phyloP scores from a whole-genome alignment of 495 filamentous ascomycete species.

The Lichenothelia convexa region DNA sequence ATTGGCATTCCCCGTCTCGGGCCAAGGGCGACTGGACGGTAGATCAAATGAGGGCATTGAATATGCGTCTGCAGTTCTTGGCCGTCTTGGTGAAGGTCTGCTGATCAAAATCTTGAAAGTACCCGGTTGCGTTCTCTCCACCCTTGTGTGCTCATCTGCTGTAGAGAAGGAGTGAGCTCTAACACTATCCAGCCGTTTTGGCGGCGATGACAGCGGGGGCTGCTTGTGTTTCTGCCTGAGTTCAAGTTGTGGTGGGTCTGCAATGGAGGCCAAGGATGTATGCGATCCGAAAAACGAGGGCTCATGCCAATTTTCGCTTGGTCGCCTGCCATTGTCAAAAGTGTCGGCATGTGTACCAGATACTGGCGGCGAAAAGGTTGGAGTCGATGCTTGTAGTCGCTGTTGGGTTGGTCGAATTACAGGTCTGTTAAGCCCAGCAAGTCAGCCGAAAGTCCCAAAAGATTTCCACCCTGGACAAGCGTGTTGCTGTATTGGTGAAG shows the following conservation, averaged over 20 bases:
- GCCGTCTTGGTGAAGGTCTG: slow-evolving; percentile 40
- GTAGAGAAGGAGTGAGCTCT: slow-evolving; percentile 46
- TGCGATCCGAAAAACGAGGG: slow-evolving; percentile 24
- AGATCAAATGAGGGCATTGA: slow-evolving; percentile 47
- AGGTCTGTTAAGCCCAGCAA: background rate
- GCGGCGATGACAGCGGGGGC: slow-evolving; percentile 1
- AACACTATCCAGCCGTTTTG: slow-evolving; percentile 23
- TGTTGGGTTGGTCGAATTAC: slow-evolving; percentile 2
- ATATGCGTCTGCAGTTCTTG: slow-evolving; percentile 48
- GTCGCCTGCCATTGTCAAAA: slow-evolving; percentile 19
- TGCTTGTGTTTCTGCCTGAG: slow-evolving; percentile 1
- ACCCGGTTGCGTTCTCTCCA: slow-evolving; percentile 38
- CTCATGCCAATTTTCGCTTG: slow-evolving; percentile 26
- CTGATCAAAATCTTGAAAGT: slow-evolving; percentile 78
- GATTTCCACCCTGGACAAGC: background rate
- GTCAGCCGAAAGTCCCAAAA: slow-evolving; percentile 22
- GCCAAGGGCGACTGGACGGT: too few relatives aligned
- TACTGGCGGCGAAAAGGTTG: slow-evolving; percentile 37
- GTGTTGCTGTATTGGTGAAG: background rate
- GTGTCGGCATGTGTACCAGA: slow-evolving; percentile 34
- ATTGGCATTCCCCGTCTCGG: too few relatives aligned
- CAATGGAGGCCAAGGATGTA: slow-evolving; percentile 5
- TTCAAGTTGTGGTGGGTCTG: slow-evolving; percentile 1
- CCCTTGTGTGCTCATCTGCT: slow-evolving; percentile 22
- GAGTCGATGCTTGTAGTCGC: slow-evolving; percentile 14